Percentiles rank a stretch among this genome's conserved stretches.
Evolutionary conservation across 495 filamentous ascomycete species (phyloP).

Genomic region (Zalerion maritima): DNA sequence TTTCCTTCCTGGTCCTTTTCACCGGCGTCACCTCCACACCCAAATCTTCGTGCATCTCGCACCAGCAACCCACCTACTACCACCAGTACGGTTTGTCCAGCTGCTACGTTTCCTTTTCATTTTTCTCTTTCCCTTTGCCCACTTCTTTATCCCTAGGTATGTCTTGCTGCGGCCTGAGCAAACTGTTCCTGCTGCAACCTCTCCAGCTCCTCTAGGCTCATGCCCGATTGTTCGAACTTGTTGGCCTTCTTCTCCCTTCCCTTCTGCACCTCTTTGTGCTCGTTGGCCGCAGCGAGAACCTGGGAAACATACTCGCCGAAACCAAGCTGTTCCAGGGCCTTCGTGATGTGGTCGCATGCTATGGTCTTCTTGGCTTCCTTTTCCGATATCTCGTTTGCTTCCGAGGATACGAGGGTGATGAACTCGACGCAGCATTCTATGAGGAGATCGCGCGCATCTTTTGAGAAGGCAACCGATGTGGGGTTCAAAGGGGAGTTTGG

Average conservation of each 20-base stretch:
- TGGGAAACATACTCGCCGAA: conserved; percentile 82
- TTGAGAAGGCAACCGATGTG: conserved; percentile 58
- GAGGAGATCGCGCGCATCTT: conserved; percentile 84
- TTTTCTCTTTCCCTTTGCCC: too few species aligned
- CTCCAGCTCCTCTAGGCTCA: conserved; percentile 78
- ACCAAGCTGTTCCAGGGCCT: conserved; percentile 76
- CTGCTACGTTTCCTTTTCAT: too few species aligned
- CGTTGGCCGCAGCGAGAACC: conserved; percentile 72
- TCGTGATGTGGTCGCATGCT: conserved; percentile 88
- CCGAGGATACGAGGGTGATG: conserved; percentile 90
- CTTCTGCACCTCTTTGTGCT: conserved; percentile 86
- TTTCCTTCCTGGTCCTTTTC: too few species aligned
- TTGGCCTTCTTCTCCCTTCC: conserved; percentile 92
- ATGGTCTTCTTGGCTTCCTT: conserved; percentile 99
- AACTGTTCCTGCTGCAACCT: conserved; percentile 86
- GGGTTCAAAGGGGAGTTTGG: conserved; percentile 47
- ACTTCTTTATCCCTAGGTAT: too few species aligned
- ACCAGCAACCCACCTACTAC: too few species aligned
- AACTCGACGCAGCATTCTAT: conserved; percentile 99
- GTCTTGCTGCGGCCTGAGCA: conserved; percentile 47
- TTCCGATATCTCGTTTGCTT: conserved; percentile 96
- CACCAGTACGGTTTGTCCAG: too few species aligned
- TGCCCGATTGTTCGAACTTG: conserved; percentile 86
- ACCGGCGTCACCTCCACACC: too few species aligned
- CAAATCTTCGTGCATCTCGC: too few species aligned